A percentile compares a stretch with the other conserved stretches of the same genome.
phyloP scores from a whole-genome alignment of 257 asterid genomes.

The Handroanthus guayacan region DNA sequence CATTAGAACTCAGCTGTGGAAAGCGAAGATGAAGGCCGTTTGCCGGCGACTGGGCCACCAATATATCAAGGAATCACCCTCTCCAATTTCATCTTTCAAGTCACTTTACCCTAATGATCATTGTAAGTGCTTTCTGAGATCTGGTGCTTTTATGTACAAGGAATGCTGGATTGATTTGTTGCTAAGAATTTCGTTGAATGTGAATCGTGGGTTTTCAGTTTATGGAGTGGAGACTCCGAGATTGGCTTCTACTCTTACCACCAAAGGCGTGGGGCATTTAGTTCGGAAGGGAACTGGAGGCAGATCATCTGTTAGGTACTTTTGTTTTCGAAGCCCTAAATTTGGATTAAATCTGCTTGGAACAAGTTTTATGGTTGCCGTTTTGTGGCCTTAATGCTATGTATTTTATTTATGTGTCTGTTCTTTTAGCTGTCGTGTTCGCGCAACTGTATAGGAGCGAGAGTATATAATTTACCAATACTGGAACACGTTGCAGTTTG shows the following conservation, averaged over 20 bases:
- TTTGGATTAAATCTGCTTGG: not conserved
- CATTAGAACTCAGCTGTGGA: constrained; percentile 30
- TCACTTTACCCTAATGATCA: constrained; percentile 49
- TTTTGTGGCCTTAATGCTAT: not conserved
- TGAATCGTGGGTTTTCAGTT: constrained; percentile 45
- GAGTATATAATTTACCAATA: not conserved
- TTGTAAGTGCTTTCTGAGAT: constrained; percentile 39
- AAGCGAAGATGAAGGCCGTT: constrained; percentile 58
- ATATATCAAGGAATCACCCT: constrained; percentile 41
- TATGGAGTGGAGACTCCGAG: constrained; percentile 58
- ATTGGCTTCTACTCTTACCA: constrained; percentile 61
- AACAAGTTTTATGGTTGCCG: constrained; percentile 11
- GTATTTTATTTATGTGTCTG: constrained; percentile 10
- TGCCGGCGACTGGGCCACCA: constrained; percentile 57
- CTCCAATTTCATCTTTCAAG: constrained; percentile 45
- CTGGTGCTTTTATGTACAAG: not conserved
- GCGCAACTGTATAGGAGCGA: not conserved
- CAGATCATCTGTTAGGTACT: constrained; percentile 94
- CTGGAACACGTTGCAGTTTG: not conserved
- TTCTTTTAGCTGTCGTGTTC: not conserved
- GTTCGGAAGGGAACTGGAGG: constrained; percentile 98
- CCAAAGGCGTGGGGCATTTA: constrained; percentile 84
- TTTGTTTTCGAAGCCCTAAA: constrained; percentile 29
- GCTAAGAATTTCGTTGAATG: not conserved
- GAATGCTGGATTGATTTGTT: not conserved